Percentiles rank a stretch among this genome's conserved stretches.
Evolutionary conservation across 2,329 filamentous ascomycete species (phyloP).

Genomic region (Neurospora crassa): DNA sequence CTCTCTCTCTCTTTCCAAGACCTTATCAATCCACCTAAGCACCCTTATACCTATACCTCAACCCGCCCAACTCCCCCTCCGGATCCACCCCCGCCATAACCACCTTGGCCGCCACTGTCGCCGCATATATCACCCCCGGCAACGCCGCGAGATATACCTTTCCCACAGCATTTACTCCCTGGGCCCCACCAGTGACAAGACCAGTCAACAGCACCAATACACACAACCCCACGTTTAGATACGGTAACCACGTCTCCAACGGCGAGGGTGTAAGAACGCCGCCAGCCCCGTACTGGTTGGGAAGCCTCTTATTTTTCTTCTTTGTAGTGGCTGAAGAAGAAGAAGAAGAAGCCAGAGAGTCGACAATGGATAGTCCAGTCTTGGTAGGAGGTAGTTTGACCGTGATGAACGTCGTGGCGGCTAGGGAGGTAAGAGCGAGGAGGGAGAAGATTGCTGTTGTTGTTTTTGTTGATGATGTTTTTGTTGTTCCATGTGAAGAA

Average conservation of each 20-base stretch:
- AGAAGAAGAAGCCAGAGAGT: conserved; percentile 27
- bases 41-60: conserved; percentile 60
- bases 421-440: conserved; percentile 53
- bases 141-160: conserved; percentile 39
- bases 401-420: conserved; percentile 52
- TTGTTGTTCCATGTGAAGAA: conserved; percentile 16
- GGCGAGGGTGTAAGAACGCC: conserved; percentile 23
- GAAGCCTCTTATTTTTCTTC: conserved; percentile 12
- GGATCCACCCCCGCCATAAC: conserved; percentile 62
- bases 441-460: conserved; percentile 36
- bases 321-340: conserved; percentile 19
- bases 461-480: conserved; percentile 23
- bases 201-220: conserved; percentile 39
- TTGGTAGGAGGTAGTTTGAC: conserved; percentile 42
- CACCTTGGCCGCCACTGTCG: conserved; percentile 52
- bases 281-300: neutral
- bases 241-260: conserved; percentile 49
- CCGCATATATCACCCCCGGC: conserved; percentile 48
- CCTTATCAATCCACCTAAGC: conserved; percentile 30
- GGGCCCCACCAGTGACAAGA: conserved; percentile 22
- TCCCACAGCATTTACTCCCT: conserved; percentile 20
- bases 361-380: conserved; percentile 43
- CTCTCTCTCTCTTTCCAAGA: no score
- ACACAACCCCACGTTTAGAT: conserved; percentile 50
- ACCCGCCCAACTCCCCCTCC: conserved; percentile 48